Base-by-base conservation (phyloP, 352 stramenopile species). In the Phytophthora vignae region DNA sequence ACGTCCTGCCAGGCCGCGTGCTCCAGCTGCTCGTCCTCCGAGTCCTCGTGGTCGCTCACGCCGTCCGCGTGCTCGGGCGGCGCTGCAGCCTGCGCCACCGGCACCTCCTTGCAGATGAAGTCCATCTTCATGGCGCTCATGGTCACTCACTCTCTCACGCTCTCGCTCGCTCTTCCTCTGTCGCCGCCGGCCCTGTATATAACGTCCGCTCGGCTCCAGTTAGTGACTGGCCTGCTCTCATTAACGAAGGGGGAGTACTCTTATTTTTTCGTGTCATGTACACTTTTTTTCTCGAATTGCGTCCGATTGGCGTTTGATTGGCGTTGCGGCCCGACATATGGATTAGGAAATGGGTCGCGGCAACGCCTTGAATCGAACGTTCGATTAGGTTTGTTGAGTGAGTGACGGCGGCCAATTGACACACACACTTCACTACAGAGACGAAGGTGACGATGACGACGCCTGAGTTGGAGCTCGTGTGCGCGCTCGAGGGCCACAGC, bases 91-190 rank as follows among this genome's bases (percentile, higher is more conserved):
- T 31, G 27, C 49, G 71, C 67, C 60, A 69, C 64, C n/a, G 70
- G 54, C 33, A 73, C 71, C 65, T 93, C 82, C 72, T 90, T 83
- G 72, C 82, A 91, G 74, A 93, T 93, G 54, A 92, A 93, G 57
- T 91, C 84, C 86, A 93, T 91, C 57, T 92, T 93, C 86, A 93
- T 93, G 19, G 84, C 84, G 64, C 84, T 92, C 82, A 91, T 93
- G 21, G 40, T 74, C 22, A 33, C 22, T 25, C 22, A 25, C 22
- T 25, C 22, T 25, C 22, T 25, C 22, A 25, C 22, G 22, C 22
- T 25, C 22, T 25, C 19, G n/a, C 57, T 27, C 27, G 55, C 22
- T 25, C 22, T 25, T 25, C 22, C 22, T 25, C 22, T 25, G 22
- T 25, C 22, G 22, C 22, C 50, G 33, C 33, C 33, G 9, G 33